Percentiles rank a stretch among this genome's conserved stretches.
Conservation (phyloP, 1,284 basidiomycete species). For the Microbotryomycetes sp. region DNA sequence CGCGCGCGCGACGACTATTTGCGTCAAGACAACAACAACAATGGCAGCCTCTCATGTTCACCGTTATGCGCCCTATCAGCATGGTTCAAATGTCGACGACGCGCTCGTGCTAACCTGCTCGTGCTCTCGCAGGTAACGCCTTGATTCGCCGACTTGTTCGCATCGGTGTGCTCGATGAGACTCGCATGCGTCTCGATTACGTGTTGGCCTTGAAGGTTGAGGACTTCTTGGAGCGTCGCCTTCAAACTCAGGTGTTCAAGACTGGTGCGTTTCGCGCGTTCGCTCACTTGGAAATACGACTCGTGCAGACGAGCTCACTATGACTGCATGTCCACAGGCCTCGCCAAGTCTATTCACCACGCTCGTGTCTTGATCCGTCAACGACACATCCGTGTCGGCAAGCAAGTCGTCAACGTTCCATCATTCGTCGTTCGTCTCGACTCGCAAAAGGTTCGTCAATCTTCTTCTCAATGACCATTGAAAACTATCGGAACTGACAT, state of each 20-base stretch:
- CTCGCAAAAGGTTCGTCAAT: conserved; percentile 43
- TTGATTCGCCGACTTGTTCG: conserved; percentile 96
- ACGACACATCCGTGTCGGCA: conserved; percentile 95
- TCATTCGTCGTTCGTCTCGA: conserved; percentile 84
- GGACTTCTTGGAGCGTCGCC: conserved; percentile 98
- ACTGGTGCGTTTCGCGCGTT: conserved; percentile 40
- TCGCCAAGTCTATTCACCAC: conserved; percentile 98
- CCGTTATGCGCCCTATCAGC: too few relatives aligned
- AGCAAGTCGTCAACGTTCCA: conserved; percentile 98
- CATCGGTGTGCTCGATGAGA: conserved; percentile 99
- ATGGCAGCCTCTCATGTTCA: too few relatives aligned
- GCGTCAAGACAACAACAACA: too few relatives aligned
- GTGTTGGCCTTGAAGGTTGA: conserved; percentile 98
- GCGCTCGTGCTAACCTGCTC: background rate
- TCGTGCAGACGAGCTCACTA: too few relatives aligned
- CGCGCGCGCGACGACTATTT: too few relatives aligned
- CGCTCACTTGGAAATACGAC: background rate
- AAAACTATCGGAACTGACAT: conserved; percentile 75
- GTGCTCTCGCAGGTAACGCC: conserved; percentile 63
- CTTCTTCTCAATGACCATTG: background rate
- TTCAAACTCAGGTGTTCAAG: conserved; percentile 99
- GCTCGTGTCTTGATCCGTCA: conserved; percentile 97
- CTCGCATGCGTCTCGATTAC: conserved; percentile 99
- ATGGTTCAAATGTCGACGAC: too few relatives aligned
- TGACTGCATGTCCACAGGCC: conserved; percentile 50